Evolutionary conservation across 495 filamentous ascomycete species (phyloP), one percentile per base, ranked within the genome.

Genomic region (Aspergillus sclerotiicarbonarius): DNA sequence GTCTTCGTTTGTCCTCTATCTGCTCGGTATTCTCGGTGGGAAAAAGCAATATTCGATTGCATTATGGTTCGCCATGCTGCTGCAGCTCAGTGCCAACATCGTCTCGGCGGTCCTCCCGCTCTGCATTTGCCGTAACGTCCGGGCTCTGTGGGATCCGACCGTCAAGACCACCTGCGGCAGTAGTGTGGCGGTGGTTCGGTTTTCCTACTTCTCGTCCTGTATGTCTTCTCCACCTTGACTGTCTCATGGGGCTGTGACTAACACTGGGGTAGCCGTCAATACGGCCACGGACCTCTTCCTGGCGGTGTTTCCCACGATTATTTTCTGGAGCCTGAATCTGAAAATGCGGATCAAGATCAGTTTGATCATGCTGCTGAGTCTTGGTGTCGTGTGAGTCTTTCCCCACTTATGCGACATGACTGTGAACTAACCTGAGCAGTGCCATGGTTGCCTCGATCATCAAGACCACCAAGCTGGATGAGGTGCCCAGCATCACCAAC

Each of bases 241-340:
- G 7, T 13, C 6, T 13, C 8, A 19, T 10, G 19, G 33, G 13
- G 8, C 29, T 18, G 21, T 15, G 13, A 19, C 15, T n/a, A 15
- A 35, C 13, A n/a, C 16, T 49, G 20, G n/a, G 5, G n/a, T 16
- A 76, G 75, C 72, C n/a, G 69, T 75, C 54, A 78, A 78, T 19
- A 67, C 73, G 16, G 60, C 72, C 20, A 68, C 68, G 15, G 76
- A 80, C 53, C 52, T 80, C 21, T 72, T 76, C 56, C 63, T 77
- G 4, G 76, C 76, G 16, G 57, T 73, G 6, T 74, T 77, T 39
- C 74, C 76, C 0, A 69, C 74, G 9, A 13, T 72, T n/a, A 65
- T 80, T 0, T 72, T 80, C 57, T 77, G 76, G 73, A 76, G 72
- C 39, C 69, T 78, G 10, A 77, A 72, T 39, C 60, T 80, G 6